Conservation (phyloP, 176 grass and related monocot species). For the Tuctoria greenei region DNA sequence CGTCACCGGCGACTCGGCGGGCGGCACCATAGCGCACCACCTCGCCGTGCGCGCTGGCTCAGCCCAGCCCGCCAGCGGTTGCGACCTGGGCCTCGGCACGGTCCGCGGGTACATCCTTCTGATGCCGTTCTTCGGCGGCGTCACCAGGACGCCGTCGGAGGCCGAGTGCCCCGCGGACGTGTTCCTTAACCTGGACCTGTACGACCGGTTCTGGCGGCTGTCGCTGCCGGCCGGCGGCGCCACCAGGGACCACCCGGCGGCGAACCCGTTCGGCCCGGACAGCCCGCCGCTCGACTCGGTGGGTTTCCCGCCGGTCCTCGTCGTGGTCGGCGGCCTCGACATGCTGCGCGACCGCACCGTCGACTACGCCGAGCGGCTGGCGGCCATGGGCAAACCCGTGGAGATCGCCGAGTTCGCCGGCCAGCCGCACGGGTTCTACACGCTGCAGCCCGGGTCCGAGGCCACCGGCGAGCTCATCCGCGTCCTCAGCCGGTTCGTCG, state of each 20-base stretch:
- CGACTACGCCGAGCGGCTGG: constrained; percentile 59
- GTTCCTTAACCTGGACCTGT: constrained; percentile 59
- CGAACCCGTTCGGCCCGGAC: constrained; percentile 76
- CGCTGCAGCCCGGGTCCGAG: constrained; percentile 59
- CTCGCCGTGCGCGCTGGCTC: constrained; percentile 42
- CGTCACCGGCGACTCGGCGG: too few species aligned
- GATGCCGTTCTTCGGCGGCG: constrained; percentile 89
- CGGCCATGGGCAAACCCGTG: constrained; percentile 61
- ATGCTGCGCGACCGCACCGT: constrained; percentile 61
- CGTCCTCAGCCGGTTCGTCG: constrained; percentile 46
- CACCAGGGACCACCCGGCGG: constrained; percentile 65
- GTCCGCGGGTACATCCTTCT: constrained; percentile 56
- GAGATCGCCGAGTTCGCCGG: constrained; percentile 56
- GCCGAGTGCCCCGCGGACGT: constrained; percentile 46
- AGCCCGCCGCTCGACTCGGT: constrained; percentile 41
- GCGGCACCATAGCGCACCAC: too few species aligned
- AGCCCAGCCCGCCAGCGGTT: too few species aligned
- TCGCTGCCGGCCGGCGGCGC: constrained; percentile 61
- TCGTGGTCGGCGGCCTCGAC: constrained; percentile 66
- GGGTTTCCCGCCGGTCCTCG: constrained; percentile 51
- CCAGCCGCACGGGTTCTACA: constrained; percentile 90
- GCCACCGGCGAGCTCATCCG: constrained; percentile 60
- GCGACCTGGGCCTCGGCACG: background rate
- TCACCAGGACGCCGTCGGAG: constrained; percentile 54
- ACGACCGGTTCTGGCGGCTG: constrained; percentile 82